Percentiles rank a stretch among this genome's conserved stretches.
phyloP scores from a whole-genome alignment of 495 filamentous ascomycete species.

The Endocarpon pusillum region DNA sequence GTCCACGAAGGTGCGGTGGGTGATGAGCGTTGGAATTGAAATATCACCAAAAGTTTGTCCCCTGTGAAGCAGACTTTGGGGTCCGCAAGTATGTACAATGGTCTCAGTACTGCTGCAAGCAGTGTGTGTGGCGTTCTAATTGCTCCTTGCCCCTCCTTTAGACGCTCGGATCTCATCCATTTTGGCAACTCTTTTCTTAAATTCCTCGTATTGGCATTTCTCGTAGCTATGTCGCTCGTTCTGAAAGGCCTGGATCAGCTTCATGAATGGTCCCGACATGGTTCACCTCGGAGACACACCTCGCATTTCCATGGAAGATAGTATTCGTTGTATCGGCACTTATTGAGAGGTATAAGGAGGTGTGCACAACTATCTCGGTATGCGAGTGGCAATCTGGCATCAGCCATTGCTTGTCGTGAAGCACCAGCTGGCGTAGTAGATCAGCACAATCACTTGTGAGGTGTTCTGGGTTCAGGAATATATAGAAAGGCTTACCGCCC shows the following conservation, averaged over 20 bases:
- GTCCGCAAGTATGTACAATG: no score
- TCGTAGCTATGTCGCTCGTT: slow-evolving; percentile 93
- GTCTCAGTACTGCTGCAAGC: no score
- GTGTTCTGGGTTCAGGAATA: slow-evolving; percentile 1
- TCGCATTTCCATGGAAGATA: slow-evolving; percentile 97
- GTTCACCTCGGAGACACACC: slow-evolving; percentile 36
- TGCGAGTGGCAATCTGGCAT: slow-evolving; percentile 68
- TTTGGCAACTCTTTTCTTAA: slow-evolving; percentile 95
- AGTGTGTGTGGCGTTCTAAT: slow-evolving; percentile 41
- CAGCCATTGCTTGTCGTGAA: slow-evolving; percentile 80
- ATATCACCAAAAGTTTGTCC: no score
- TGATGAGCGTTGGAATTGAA: no score
- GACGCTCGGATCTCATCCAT: slow-evolving; percentile 88
- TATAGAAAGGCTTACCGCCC: slow-evolving; percentile 20
- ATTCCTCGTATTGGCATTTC: slow-evolving; percentile 97
- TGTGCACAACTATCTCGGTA: slow-evolving; percentile 92
- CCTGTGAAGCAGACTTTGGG: no score
- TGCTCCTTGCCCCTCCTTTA: slow-evolving; percentile 77
- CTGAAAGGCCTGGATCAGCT: slow-evolving; percentile 25
- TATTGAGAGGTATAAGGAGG: slow-evolving; percentile 86
- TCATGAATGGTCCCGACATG: not conserved
- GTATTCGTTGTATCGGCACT: slow-evolving; percentile 78
- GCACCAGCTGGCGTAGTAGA: slow-evolving; percentile 31
- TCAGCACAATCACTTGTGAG: slow-evolving; percentile 5
- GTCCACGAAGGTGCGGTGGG: no score